Evolutionary conservation across 305 asterid genomes (phyloP), one percentile per base, ranked within the genome.

Genomic region (Plantago rigida): DNA sequence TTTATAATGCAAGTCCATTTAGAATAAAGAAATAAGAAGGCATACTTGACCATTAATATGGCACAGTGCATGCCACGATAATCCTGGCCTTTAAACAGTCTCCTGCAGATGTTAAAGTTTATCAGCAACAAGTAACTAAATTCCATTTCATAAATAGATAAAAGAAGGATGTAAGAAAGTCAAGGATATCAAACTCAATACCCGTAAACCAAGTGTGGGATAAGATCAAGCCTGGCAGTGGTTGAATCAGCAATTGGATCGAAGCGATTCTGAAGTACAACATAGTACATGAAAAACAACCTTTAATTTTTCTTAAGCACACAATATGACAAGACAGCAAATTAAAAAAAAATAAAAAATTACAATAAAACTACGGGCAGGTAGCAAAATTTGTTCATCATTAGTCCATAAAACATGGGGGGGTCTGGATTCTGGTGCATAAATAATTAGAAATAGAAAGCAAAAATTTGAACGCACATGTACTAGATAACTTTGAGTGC

Each of bases 201-300:
- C 99, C 99, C 99, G 54, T 77, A 78, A 60, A 88, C 94, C 95
- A 92, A 70, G 54, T 73, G 69, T 0, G 94, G 90, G 59, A 92
- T 88, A 68, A 88, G 85, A 77, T 88, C 96, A 57, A 71, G 76
- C 46, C 77, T 82, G 51, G 83, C 70, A 19, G 87, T 79, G 64
- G 78, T 81, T 36, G 86, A 74, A 75, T 87, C 94, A 61, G 85
- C 83, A 59, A 92, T 89, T 46, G 95, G 94, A 69, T 84, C 90
- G 69, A 92, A 86, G 3, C 80, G 85, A 70, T 88, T 94, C 97
- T 92, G 77, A 24, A 71, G 64, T 68, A 51, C 42, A 74, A 2
- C 42, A 65, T 56, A 26, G 66, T 31, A 63, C 61, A 51, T 9
- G 13, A 11, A 55, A 63, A 17, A 11, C 57, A 51, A 51, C 31